Conservation (phyloP, 2,329 filamentous ascomycete genomes). For the Bipolaris victoriae region DNA sequence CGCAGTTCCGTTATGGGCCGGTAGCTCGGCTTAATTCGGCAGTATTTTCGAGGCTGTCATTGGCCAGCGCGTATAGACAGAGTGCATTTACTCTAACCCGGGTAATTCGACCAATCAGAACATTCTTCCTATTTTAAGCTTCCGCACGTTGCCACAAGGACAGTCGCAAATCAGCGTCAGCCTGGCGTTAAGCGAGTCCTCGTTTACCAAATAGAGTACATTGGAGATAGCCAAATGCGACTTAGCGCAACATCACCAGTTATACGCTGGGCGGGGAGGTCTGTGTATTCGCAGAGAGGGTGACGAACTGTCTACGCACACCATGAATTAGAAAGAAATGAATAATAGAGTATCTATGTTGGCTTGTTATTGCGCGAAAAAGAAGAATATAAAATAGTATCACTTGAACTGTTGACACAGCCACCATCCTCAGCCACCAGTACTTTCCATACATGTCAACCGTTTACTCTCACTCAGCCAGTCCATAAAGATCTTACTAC, state of each 20-base stretch:
- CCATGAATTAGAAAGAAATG: neutral
- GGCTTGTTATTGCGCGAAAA: no score
- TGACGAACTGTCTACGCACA: no score
- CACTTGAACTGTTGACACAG: no score
- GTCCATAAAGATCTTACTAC: no score
- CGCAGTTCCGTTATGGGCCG: slow-evolving; percentile 2
- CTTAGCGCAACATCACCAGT: neutral
- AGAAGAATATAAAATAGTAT: no score
- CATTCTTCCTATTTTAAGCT: neutral
- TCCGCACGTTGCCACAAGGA: neutral
- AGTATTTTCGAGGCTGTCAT: neutral
- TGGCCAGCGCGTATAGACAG: neutral
- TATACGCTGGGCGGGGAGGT: neutral
- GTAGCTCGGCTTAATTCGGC: neutral
- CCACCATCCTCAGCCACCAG: no score
- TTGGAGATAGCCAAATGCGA: neutral
- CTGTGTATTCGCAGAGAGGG: neutral
- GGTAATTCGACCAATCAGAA: neutral
- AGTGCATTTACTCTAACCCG: neutral
- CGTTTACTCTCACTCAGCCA: no score
- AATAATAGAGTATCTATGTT: neutral
- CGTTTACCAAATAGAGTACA: neutral
- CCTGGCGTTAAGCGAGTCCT: neutral
- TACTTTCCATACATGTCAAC: no score
- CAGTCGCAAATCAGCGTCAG: neutral